Evolutionary conservation across 2,329 filamentous ascomycete genomes (phyloP).

Genomic region (Trichoderma pleuroti): DNA sequence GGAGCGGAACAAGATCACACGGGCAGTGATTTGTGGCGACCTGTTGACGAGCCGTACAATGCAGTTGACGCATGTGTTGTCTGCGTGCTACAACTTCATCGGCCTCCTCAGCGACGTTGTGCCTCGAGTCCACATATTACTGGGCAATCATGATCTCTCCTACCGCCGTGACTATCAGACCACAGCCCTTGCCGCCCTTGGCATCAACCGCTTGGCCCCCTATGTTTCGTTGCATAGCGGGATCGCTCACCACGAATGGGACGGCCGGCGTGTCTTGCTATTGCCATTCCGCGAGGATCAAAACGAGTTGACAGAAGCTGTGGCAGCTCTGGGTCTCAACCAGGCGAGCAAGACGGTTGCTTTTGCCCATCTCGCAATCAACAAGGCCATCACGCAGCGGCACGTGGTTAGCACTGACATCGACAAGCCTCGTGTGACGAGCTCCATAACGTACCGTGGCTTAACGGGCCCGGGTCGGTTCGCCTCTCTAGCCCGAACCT

Average conservation of each 20-base stretch:
- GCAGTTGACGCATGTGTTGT: conserved; percentile 23
- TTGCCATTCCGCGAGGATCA: conserved; percentile 26
- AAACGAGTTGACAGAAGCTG: conserved; percentile 19
- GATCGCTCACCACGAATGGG: conserved; percentile 22
- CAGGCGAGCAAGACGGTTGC: conserved; percentile 24
- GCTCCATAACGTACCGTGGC: conserved; percentile 18
- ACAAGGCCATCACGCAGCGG: conserved; percentile 25
- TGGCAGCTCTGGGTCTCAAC: conserved; percentile 12
- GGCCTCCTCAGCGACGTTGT: conserved; percentile 20
- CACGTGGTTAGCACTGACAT: conserved; percentile 1
- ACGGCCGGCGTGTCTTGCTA: conserved; percentile 22
- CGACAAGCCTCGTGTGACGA: neutral
- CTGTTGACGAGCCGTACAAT: conserved; percentile 24
- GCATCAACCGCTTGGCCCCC: conserved; percentile 21
- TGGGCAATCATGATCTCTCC: conserved; percentile 27
- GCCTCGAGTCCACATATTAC: conserved; percentile 23
- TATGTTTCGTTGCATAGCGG: conserved; percentile 22
- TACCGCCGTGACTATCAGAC: conserved; percentile 27
- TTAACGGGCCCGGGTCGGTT: conserved; percentile 23
- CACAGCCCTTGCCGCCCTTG: conserved; percentile 23
- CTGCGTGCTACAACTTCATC: conserved; percentile 23
- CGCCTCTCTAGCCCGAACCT: conserved; percentile 24
- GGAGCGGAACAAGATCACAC: conserved; percentile 15
- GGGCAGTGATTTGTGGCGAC: conserved; percentile 24
- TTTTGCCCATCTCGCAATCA: conserved; percentile 26